phyloP scores from a whole-genome alignment of 257 asterid genomes.

The Nicotiana obtusifolia region DNA sequence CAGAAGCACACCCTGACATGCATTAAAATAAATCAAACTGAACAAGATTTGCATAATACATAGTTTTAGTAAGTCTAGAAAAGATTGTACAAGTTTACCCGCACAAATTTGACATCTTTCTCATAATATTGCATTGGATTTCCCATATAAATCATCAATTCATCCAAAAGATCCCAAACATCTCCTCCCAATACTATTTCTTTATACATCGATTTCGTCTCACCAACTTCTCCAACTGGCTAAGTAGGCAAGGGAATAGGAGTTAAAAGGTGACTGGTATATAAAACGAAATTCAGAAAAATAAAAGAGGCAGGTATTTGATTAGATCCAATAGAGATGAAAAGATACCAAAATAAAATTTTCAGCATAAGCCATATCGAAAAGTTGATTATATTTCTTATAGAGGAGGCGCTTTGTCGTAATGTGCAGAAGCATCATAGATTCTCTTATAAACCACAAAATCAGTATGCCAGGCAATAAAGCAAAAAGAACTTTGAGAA shows the following conservation, averaged over 20 bases:
- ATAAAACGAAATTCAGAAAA: not conserved
- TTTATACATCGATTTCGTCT: slow-evolving; percentile 81
- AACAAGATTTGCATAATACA: slow-evolving; percentile 13
- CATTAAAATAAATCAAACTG: slow-evolving; percentile 10
- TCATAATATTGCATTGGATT: slow-evolving; percentile 94
- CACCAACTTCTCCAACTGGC: slow-evolving; percentile 91
- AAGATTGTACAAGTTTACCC: slow-evolving; percentile 44
- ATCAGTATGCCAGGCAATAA: slow-evolving; percentile 82
- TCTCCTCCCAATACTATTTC: slow-evolving; percentile 98
- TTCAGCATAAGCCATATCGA: slow-evolving; percentile 88
- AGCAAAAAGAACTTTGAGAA: slow-evolving; percentile 69
- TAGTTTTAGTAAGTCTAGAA: slow-evolving; percentile 9
- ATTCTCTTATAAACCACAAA: slow-evolving; percentile 84
- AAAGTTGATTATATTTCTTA: slow-evolving; percentile 80
- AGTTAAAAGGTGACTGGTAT: not conserved
- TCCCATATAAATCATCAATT: slow-evolving; percentile 91
- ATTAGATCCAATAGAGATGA: slow-evolving; percentile 11
- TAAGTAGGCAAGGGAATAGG: slow-evolving; percentile 36
- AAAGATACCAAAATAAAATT: slow-evolving; percentile 79
- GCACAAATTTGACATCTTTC: slow-evolving; percentile 86
- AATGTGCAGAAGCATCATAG: slow-evolving; percentile 74
- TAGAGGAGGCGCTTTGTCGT: slow-evolving; percentile 69
- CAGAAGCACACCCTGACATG: slow-evolving; percentile 86
- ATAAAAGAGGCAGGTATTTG: slow-evolving; percentile 1
- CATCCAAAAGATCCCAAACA: slow-evolving; percentile 98